Conservation (phyloP, 139 green algal species). For the Chlamydomonas sp. region DNA sequence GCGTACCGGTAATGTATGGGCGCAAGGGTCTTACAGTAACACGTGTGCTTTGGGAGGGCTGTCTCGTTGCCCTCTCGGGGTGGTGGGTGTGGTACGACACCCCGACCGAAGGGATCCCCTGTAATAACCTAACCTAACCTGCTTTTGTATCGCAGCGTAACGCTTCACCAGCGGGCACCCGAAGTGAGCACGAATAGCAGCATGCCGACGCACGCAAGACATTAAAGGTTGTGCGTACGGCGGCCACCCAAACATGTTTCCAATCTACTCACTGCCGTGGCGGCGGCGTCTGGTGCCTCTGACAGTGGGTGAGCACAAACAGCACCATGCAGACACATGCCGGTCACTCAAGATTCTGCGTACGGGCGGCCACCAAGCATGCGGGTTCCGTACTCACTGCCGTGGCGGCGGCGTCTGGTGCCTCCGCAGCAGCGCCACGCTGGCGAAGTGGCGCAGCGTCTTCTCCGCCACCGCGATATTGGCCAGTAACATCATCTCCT, state of each 20-base stretch:
- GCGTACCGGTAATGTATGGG: neutral
- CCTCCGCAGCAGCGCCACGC: conserved; percentile 72
- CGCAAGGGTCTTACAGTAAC: neutral
- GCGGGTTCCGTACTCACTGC: conserved; percentile 36
- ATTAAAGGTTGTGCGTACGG: neutral
- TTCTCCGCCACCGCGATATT: conserved; percentile 91
- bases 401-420: conserved; percentile 68
- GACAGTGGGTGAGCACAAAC: neutral
- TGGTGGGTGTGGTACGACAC: neutral
- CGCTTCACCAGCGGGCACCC: too few species aligned
- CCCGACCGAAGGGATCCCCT: neutral
- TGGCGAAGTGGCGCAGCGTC: conserved; percentile 83
- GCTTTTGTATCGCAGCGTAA: too few species aligned
- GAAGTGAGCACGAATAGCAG: too few species aligned
- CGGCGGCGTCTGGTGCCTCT: conserved; percentile 17
- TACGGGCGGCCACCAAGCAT: neutral
- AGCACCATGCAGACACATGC: neutral
- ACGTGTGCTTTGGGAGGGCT: neutral
- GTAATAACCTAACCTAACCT: too few species aligned
- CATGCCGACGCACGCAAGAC: too few species aligned
- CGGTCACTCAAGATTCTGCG: neutral
- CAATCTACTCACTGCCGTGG: neutral
- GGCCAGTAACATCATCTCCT: conserved; percentile 98
- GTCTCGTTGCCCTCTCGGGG: neutral
- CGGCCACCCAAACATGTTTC: neutral